These are phyloP conservation scores for Alternaria novae-zelandiae DNA, from an alignment of 2,329 filamentous ascomycete genomes.

Conservation along the genomic window DNA sequence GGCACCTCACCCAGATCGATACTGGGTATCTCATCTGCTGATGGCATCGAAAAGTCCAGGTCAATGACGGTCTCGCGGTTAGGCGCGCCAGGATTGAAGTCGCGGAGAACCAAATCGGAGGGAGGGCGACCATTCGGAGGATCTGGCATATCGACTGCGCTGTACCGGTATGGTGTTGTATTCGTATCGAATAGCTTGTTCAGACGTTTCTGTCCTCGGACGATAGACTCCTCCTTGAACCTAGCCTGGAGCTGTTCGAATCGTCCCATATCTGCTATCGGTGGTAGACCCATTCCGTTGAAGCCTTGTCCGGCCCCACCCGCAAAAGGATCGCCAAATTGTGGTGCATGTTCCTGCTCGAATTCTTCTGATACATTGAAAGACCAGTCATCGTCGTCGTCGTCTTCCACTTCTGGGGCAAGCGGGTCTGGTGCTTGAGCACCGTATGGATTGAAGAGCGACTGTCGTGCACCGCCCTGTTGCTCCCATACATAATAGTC, in stretches of 20 bases:
- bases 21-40: conserved; percentile 41
- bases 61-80: conserved; percentile 63
- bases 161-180: conserved; percentile 64
- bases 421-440: conserved; percentile 63
- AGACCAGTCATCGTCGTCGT: conserved; percentile 65
- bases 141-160: conserved; percentile 57
- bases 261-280: conserved; percentile 35
- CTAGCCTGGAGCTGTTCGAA: conserved; percentile 53
- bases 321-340: conserved; percentile 55
- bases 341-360: conserved; percentile 52
- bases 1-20: conserved; percentile 58
- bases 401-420: conserved; percentile 48
- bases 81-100: conserved; percentile 49
- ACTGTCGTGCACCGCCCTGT: conserved; percentile 72
- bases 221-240: conserved; percentile 64
- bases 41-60: conserved; percentile 60
- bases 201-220: conserved; percentile 62
- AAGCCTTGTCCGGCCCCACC: conserved; percentile 34
- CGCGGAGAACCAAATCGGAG: conserved; percentile 64
- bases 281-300: conserved; percentile 48
- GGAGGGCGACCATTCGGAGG: conserved; percentile 49
- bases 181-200: conserved; percentile 64
- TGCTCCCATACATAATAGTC: conserved; percentile 79
- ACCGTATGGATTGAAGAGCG: conserved; percentile 66
- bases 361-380: conserved; percentile 70